Evolutionary conservation across 2,329 filamentous ascomycete species (phyloP).

Genomic region (Tolypocladium amazonense): DNA sequence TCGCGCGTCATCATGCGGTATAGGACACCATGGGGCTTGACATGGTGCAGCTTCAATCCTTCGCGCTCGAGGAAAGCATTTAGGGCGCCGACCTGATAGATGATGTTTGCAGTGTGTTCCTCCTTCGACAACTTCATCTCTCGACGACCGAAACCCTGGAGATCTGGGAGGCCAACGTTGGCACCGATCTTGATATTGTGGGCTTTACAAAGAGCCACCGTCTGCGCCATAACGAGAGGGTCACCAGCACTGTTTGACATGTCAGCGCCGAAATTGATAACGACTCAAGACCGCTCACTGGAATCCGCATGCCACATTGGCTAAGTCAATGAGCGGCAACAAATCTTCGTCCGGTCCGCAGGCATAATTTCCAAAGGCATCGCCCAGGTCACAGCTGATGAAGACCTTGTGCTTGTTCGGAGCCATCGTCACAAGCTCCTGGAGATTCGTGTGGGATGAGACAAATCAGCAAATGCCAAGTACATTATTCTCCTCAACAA

Average conservation of each 20-base stretch:
- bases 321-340: background rate
- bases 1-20: conserved; percentile 18
- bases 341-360: conserved; percentile 43
- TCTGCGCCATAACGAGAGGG: conserved; percentile 8
- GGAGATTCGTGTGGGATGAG: background rate
- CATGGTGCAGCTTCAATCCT: conserved; percentile 8
- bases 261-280: background rate
- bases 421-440: background rate
- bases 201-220: conserved; percentile 7
- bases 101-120: conserved; percentile 8
- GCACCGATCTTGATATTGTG: conserved; percentile 8
- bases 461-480: background rate
- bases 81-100: conserved; percentile 9
- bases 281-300: background rate
- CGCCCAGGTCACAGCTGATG: conserved; percentile 35
- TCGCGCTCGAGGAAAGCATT: conserved; percentile 7
- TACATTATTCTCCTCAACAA: background rate
- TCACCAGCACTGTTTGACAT: conserved; percentile 5
- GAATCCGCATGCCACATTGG: background rate
- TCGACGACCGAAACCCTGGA: conserved; percentile 10
- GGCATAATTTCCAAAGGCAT: conserved; percentile 33
- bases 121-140: conserved; percentile 8
- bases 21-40: conserved; percentile 13
- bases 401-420: conserved; percentile 6
- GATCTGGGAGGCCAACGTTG: conserved; percentile 8